Base-by-base conservation (phyloP, 23 red algal species). In the Cyanidiococcus yangmingshanensis region DNA sequence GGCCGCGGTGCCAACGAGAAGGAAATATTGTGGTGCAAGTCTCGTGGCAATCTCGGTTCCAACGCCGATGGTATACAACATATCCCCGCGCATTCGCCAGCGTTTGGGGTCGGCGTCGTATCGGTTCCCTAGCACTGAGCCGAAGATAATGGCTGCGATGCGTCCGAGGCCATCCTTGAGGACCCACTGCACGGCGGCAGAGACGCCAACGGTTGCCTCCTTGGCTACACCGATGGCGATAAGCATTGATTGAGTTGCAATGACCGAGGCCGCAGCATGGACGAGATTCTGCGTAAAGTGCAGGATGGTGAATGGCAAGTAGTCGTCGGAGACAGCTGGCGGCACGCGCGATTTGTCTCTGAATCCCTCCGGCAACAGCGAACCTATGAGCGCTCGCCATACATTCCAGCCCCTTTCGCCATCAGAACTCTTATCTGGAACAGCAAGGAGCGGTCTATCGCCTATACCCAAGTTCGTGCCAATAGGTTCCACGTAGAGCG, bases 61-160 rank as follows among this genome's bases (percentile, higher is more conserved):
- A 34, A 81, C 68, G 2, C 78, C 78, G 15, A 81, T 16, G 1
- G 78, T 71, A 41, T 81, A 81, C 45, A 81, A 30, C 40, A 81
- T 57, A 81, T 81, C 78, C 1, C 78, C 78, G 39, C 78, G 68
- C 38, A 81, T 40, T 40, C 78, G 59, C 78, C 78, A 81, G 35
- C 78, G 78, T 25, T 81, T 81, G 21, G 78, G 78, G 40, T 81
- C 78, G 7, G 78, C 78, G 68, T 81, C 78, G 38, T 71, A 81
- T 1, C 78, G 78, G 59, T 81, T 81, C 45, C 78, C 78, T 26
- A 81, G 38, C 12, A 81, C 21, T 26, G 54, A 71, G 16, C 78
- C 78, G 68, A 81, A 81, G 1, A 81, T 2, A 24, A 81, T 81
- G 0, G 78, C 78, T 36, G 45, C 78, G 36, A 81, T 40, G 36